Evolutionary conservation across 23 red algal species (phyloP), one percentile per base, ranked within the genome.

Genomic region (Gracilaria domingensis): DNA sequence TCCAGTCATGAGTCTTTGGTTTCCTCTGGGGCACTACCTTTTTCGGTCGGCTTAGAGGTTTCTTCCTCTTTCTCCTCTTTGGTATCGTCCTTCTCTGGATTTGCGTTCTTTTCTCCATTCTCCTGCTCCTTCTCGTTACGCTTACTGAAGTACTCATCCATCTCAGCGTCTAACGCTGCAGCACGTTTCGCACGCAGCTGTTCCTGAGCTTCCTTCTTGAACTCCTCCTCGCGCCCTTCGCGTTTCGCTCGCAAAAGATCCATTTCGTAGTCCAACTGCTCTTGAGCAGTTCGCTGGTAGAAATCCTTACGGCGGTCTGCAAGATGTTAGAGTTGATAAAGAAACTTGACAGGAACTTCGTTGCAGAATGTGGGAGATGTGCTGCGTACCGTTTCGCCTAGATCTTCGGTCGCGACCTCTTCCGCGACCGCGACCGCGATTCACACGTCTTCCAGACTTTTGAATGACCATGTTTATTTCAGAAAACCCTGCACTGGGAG

Each of bases 211-310:
- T 83, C 79, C 45, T 55, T 51, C 53, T 83, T 82, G 47, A 92
- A 83, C 28, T 83, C 89, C 67, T 92, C 77, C 37, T 92, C 89
- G 25, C 89, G 79, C 25, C 89, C 89, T 47, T 92, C 89, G 64
- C 89, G 60, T 64, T 92, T 33, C 29, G 89, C 89, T n/a, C 69
- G 40, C 26, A 72, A 78, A 1, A 92, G 61, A 29, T 92, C 89
- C 89, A 92, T 92, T 55, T 92, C 89, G 53, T 92, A 92, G 32
- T 92, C 89, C 37, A 92, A 56, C 69, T 84, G 78, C 65, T 92
- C 89, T 29, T 54, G 58, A 9, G 47, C 35, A 37, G 44, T 92
- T 78, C 89, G 61, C 25, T 79, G 60, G 23, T 42, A 51, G 32
- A 56, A 49, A 57, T 76, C 58, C 38, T 78, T 59, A 62, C 77